A percentile compares a stretch with the other conserved stretches of the same genome.
phyloP scores from a whole-genome alignment of 805 yeast genomes.

The Saturnispora besseyi region DNA sequence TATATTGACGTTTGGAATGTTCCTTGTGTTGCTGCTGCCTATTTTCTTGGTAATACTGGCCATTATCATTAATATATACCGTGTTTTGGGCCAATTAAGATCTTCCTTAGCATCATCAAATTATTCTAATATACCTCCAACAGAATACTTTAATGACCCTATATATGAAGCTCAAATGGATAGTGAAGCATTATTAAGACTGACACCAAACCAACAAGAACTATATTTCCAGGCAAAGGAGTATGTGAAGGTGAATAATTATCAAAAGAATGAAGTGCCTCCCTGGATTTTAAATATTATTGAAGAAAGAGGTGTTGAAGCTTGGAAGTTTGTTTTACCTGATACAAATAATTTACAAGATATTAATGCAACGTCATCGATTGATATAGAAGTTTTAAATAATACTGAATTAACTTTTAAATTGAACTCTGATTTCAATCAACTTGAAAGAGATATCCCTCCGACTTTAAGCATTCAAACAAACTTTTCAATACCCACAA shows the following conservation, averaged over 20 bases:
- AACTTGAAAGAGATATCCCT: constrained; percentile 24
- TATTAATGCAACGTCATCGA: constrained; percentile 30
- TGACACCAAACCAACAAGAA: constrained; percentile 63
- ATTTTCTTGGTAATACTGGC: neutral
- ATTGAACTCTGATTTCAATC: neutral
- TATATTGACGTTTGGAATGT: neutral
- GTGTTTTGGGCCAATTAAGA: neutral
- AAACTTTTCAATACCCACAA: constrained; percentile 68
- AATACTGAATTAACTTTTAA: constrained; percentile 50
- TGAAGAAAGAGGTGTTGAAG: constrained; percentile 81
- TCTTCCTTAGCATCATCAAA: neutral
- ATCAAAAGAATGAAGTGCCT: constrained; percentile 24
- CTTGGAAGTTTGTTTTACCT: constrained; percentile 62
- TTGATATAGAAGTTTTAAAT: constrained; percentile 50
- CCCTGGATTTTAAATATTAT: constrained; percentile 56
- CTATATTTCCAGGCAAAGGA: constrained; percentile 60
- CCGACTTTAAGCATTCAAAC: constrained; percentile 49
- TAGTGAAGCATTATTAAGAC: constrained; percentile 44
- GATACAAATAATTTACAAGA: constrained; percentile 2
- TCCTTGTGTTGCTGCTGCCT: constrained; percentile 1
- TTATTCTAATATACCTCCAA: neutral
- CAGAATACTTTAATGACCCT: constrained; percentile 42
- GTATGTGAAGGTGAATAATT: constrained; percentile 34
- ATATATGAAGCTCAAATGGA: constrained; percentile 52
- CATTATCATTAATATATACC: neutral